These are phyloP conservation scores for Bruguiera gymnorhiza DNA, from an alignment of 345 rosid genomes.

Conservation along the genomic window DNA sequence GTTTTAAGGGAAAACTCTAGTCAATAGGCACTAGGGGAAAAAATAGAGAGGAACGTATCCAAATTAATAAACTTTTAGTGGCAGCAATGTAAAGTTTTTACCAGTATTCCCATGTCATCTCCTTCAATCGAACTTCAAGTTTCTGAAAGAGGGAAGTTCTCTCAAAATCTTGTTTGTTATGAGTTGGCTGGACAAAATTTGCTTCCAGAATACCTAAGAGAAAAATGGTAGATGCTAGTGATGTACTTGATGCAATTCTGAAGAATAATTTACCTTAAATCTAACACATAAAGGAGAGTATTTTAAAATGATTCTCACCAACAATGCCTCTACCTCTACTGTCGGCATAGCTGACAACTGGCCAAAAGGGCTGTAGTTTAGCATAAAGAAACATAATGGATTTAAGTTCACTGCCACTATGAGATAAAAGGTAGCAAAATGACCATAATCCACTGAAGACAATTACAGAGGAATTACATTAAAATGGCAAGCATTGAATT, in stretches of 20 bases:
- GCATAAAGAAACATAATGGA: slow-evolving; percentile 1
- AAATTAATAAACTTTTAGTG: too few relatives aligned
- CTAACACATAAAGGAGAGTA: background rate
- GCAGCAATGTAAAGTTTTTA: slow-evolving; percentile 16
- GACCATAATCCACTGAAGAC: too few relatives aligned
- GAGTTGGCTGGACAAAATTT: slow-evolving; percentile 88
- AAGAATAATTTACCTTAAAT: background rate
- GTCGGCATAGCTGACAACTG: slow-evolving; percentile 44
- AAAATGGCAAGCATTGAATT: background rate
- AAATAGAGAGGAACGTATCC: too few relatives aligned
- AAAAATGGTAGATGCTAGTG: slow-evolving; percentile 2
- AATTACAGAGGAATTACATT: background rate
- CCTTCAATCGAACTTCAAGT: slow-evolving; percentile 88
- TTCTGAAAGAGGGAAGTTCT: slow-evolving; percentile 91
- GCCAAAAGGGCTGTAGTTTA: slow-evolving; percentile 83
- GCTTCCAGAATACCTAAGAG: slow-evolving; percentile 83
- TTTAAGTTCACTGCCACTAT: too few relatives aligned
- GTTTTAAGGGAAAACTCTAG: too few relatives aligned
- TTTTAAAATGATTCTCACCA: slow-evolving; percentile 54
- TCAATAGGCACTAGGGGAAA: too few relatives aligned
- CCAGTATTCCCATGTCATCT: slow-evolving; percentile 95
- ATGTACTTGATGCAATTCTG: background rate
- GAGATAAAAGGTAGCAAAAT: too few relatives aligned
- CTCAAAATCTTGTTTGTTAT: slow-evolving; percentile 96
- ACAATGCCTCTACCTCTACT: slow-evolving; percentile 85